A percentile compares a stretch with the other conserved stretches of the same genome.
phyloP scores from a whole-genome alignment of 495 filamentous ascomycete species.

The Trichocladium uniseriatum region DNA sequence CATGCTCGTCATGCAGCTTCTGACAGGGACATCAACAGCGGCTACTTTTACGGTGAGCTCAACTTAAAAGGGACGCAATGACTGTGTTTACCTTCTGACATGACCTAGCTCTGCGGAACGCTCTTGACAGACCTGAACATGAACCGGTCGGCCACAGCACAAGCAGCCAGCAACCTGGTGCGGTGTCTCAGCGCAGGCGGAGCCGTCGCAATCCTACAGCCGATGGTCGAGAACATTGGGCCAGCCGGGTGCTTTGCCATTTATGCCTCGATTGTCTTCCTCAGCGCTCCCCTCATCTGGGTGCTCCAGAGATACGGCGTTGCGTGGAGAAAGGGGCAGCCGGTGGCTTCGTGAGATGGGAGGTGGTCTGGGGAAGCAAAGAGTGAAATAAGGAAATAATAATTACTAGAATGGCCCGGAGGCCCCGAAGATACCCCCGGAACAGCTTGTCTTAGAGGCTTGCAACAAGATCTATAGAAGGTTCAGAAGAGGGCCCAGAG shows the following conservation, averaged over 20 bases:
- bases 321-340: conserved; percentile 2
- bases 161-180: conserved; percentile 8
- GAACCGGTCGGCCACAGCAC: conserved; percentile 3
- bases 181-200: conserved; percentile 6
- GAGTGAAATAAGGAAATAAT: no score
- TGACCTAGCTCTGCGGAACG: conserved; percentile 13
- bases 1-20: conserved; percentile 6
- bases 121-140: conserved; percentile 25
- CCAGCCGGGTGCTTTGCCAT: conserved; percentile 5
- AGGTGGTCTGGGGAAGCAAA: no score
- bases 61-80: neutral
- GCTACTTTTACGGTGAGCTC: neutral
- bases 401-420: no score
- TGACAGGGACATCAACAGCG: conserved; percentile 5
- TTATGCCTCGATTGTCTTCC: conserved; percentile 1
- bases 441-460: no score
- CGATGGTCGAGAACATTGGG: conserved; percentile 4
- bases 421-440: no score
- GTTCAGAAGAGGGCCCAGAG: no score
- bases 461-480: no score
- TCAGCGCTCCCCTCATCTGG: conserved; percentile 1
- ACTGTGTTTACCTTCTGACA: neutral
- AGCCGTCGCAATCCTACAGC: conserved; percentile 1
- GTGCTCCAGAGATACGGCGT: conserved; percentile 1
- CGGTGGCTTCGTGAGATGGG: neutral